Evolutionary conservation across 1,284 basidiomycete species (phyloP), one percentile per base, ranked within the genome.

Genomic region (Sporisorium exsertum): DNA sequence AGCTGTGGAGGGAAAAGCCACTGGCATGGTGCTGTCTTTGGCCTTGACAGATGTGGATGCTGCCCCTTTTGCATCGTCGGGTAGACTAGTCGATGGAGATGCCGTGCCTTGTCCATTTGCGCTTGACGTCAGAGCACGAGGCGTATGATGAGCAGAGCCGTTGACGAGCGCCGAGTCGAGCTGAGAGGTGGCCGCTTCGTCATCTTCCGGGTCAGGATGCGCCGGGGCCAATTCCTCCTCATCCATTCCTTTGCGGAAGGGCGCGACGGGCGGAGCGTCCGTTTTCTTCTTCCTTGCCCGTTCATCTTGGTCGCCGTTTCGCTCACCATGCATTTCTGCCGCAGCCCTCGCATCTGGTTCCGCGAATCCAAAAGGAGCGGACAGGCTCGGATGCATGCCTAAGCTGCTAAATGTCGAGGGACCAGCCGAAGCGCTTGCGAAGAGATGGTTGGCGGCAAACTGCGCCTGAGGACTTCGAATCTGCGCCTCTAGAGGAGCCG

Each of bases 401-500:
- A 56, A 33, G 9, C 69, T 59, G 9, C 69, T 59, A 43, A 77
- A 67, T 2, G 65, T 51, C 1, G 62, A 62, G 0, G 63, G 74
- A n/a, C 54, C 63, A 8, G 74, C 64, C 22, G 57, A 67, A 12
- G 75, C 75, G 46, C 75, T 77, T 16, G 77, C 72, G 40, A 81
- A 81, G 26, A 81, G 79, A 42, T 79, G 70, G 49, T 80, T 83
- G 37, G 81, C 81, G 9, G 81, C 81, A 40, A 83, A 83, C 40
- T 81, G 72, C 6, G 79, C 61, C 52, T 82, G 81, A 2, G 81
- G 81, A 42, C 67, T 77, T 27, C 62, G 54, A 13, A 80, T 67
- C 62, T 77, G 63, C 70, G 87, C 70, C 83, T 86, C 66, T 64
- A 86, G 52, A 60, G 86, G 74, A 73, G 86, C 45, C 72, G 87